These are phyloP conservation scores for Poa annua DNA, from an alignment of 176 grass and related monocot genomes.

Conservation along the genomic window DNA sequence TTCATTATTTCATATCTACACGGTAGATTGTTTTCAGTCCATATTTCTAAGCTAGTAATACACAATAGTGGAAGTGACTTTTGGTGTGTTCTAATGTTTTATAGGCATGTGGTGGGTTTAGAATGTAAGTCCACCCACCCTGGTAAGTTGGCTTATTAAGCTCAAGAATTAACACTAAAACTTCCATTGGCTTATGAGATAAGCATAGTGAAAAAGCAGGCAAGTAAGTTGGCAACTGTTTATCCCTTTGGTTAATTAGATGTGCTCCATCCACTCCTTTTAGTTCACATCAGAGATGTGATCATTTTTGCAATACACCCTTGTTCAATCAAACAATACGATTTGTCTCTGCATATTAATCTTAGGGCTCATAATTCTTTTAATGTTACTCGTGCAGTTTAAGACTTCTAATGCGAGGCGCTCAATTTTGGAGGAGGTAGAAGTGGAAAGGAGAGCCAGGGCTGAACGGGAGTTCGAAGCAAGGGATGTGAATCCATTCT, in stretches of 20 bases:
- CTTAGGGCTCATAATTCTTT: not conserved
- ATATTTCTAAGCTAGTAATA: not conserved
- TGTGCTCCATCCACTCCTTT: not conserved
- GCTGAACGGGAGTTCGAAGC: constrained; percentile 64
- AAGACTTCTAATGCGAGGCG: constrained; percentile 56
- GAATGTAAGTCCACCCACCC: not conserved
- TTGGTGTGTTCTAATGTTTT: constrained; percentile 24
- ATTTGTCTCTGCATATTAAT: not conserved
- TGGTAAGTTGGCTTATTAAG: constrained; percentile 1
- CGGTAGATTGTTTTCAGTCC: constrained; percentile 2
- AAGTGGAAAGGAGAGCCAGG: constrained; percentile 67
- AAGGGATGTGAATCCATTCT: constrained; percentile 67
- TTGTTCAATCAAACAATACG: constrained; percentile 8
- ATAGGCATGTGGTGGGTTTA: not conserved
- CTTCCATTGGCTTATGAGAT: not conserved
- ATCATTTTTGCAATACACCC: not conserved
- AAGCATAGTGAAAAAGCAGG: not conserved
- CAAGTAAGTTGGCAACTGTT: not conserved
- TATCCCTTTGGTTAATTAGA: not conserved
- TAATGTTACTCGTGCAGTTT: constrained; percentile 48
- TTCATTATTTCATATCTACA: not conserved
- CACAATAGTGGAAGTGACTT: not conserved
- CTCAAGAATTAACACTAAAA: not conserved
- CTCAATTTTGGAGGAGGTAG: constrained; percentile 92
- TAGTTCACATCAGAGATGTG: constrained; percentile 2